Base-by-base conservation (phyloP, 768 basidiomycete genomes). In the Tricholoma furcatifolium region DNA sequence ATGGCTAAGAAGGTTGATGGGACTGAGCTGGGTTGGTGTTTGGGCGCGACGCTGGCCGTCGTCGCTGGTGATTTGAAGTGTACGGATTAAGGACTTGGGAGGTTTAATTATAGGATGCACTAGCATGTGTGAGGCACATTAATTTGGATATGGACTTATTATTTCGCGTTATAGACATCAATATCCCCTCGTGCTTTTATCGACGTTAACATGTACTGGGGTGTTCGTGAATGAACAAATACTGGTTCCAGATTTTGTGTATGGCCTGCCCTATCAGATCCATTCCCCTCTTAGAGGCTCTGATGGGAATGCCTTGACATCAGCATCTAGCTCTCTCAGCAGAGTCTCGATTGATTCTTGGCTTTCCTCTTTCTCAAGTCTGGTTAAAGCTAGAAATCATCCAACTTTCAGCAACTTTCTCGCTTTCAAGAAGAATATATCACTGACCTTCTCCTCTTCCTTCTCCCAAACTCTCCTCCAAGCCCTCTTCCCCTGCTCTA, bases 21-120 rank as follows among this genome's bases (percentile, higher is more conserved):
- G 18, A 96, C 95, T 2, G 96, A 97, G 79, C 72, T 98, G 54
- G 95, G 95, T 18, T 98, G 96, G 95, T 87, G 86, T 61, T 68
- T 98, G 30, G 93, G 93, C 15, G 94, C 93, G 27, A 84, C 86
- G 46, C 81, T 93, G 62, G 83, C 82, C 47, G 80, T 91, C 76
- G 80, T 90, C 30, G 82, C 75, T 17, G 78, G 79, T 12, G 78
- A 83, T 61, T 60, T 88, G 50, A 81, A 63, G 62, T 88, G 87
- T 71, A 31, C 39, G 10, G 43, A 46, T 27, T 48, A 24, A 2
- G 12, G 12, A 11, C 18, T 34, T 30, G 10, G 44, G 18, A 12
- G 15, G 7, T 39, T 39, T n/a, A n/a, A 7, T 6, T 15, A 2
- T 39, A 39, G 15, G 15, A 7, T 39, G 38, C 38, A 39, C 18